Evolutionary conservation across 73 alveolate genomes (phyloP).

Genomic region (Tetrahymena elliotti): DNA sequence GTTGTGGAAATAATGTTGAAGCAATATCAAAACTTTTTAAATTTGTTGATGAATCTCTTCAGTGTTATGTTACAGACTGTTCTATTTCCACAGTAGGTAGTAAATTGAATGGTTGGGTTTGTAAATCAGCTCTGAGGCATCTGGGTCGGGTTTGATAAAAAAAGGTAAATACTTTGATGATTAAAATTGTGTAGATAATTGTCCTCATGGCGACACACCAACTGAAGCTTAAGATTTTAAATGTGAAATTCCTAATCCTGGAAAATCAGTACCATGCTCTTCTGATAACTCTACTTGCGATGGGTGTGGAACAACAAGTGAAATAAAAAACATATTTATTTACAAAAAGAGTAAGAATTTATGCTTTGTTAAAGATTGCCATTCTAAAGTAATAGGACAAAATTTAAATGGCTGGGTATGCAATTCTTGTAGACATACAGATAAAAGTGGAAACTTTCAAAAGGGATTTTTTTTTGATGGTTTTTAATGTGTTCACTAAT

Average conservation of each 20-base stretch:
- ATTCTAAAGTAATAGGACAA: not conserved
- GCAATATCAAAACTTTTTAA: no score
- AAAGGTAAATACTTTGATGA: not conserved
- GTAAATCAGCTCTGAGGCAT: not conserved
- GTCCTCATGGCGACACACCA: no score
- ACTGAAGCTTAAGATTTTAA: no score
- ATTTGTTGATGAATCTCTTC: no score
- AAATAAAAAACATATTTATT: no score
- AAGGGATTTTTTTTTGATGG: no score
- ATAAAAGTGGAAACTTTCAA: no score
- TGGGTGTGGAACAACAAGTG: not conserved
- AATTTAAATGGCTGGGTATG: not conserved
- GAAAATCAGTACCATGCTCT: not conserved
- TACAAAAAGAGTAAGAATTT: not conserved
- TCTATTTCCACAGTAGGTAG: not conserved
- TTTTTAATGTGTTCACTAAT: no score
- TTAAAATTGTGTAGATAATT: not conserved
- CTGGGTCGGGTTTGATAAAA: not conserved
- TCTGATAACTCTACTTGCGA: not conserved
- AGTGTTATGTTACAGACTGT: not conserved
- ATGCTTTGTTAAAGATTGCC: not conserved
- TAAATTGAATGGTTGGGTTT: not conserved
- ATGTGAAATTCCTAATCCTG: not conserved
- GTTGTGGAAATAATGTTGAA: no score
- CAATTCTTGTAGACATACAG: not conserved